These are phyloP conservation scores for Dryadomyces quercivorus DNA, from an alignment of 2,329 filamentous ascomycete species.

Conservation along the genomic window DNA sequence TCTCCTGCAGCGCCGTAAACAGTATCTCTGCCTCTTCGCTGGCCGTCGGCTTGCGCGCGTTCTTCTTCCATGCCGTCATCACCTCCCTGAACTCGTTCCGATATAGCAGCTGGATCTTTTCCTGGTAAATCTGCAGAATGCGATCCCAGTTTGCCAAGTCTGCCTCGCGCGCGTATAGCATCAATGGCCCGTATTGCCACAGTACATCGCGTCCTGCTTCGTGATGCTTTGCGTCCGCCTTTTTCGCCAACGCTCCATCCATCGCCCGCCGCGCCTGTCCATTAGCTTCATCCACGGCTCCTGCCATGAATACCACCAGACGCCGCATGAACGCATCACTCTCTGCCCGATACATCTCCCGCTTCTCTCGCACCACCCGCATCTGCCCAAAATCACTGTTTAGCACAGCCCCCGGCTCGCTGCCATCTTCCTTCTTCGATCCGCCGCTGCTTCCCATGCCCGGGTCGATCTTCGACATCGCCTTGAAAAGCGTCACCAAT, in stretches of 20 bases:
- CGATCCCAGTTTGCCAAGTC: constrained; percentile 72
- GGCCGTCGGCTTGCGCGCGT: constrained; percentile 58
- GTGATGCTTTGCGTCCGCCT: constrained; percentile 59
- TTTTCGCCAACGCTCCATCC: constrained; percentile 47
- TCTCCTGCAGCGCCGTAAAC: constrained; percentile 80
- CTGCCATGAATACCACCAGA: constrained; percentile 68
- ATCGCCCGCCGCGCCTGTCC: constrained; percentile 56
- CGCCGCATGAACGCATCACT: constrained; percentile 66
- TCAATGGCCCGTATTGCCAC: constrained; percentile 79
- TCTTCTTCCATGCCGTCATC: constrained; percentile 65
- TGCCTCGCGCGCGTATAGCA: constrained; percentile 80
- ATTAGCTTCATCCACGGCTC: constrained; percentile 66
- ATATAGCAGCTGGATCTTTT: constrained; percentile 64
- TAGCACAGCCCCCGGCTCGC: constrained; percentile 37
- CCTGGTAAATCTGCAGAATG: constrained; percentile 69
- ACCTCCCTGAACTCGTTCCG: constrained; percentile 72
- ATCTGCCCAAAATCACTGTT: constrained; percentile 75
- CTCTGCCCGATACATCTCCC: constrained; percentile 72
- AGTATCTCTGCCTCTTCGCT: constrained; percentile 69
- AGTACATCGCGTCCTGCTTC: constrained; percentile 59
- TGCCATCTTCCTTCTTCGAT: constrained; percentile 27
- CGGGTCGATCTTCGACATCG: constrained; percentile 88
- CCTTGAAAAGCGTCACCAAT: constrained; percentile 74
- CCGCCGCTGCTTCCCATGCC: constrained; percentile 38
- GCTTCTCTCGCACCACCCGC: constrained; percentile 90